Evolutionary conservation across 306 rosid species (phyloP), one percentile per base, ranked within the genome.

Genomic region (Acacia melanoxylon): DNA sequence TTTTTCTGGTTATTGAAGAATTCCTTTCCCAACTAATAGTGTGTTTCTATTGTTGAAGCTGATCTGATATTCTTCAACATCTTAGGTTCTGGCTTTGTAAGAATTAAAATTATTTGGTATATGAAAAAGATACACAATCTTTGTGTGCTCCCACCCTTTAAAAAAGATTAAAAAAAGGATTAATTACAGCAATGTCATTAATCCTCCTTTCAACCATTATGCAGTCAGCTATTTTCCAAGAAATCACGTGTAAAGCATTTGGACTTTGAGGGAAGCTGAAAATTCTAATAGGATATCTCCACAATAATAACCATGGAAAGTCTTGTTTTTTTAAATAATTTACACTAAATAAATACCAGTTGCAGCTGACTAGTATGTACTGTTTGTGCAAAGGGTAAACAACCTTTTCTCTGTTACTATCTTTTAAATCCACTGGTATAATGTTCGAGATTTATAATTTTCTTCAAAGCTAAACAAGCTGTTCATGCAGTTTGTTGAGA

Each of bases 211-310:
- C 66, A 42, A 41, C 16, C 33, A 13, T 14, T 44, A 12, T 15
- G 58, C 25, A 14, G 19, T 45, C 24, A 44, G 59, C 6, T 44
- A 71, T 13, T 4, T 45, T 31, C 76, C 25, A 71, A 14, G 24
- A 9, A 29, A 45, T 59, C 73, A 59, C 33, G n/a, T 61, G 81
- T 40, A 69, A 68, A 59, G 58, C 82, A 41, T 76, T 71, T 59
- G 72, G 62, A 52, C 17, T 74, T 44, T 42, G 13, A 58, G 45
- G 45, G 17, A 42, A 33, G 12, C 27, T 37, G 41, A 29, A 75
- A 65, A n/a, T 72, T 72, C 72, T n/a, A 10, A 52, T 35, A 68
- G 44, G 17, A 41, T n/a, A 19, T 46, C 6, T 61, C 61, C 27
- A 44, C 42, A 68, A 31, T 9, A 68, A 52, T 68, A 22, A 52